A percentile compares a stretch with the other conserved stretches of the same genome.
phyloP scores from a whole-genome alignment of 129 eudicot species.

The Centrapalus pauciflorus region DNA sequence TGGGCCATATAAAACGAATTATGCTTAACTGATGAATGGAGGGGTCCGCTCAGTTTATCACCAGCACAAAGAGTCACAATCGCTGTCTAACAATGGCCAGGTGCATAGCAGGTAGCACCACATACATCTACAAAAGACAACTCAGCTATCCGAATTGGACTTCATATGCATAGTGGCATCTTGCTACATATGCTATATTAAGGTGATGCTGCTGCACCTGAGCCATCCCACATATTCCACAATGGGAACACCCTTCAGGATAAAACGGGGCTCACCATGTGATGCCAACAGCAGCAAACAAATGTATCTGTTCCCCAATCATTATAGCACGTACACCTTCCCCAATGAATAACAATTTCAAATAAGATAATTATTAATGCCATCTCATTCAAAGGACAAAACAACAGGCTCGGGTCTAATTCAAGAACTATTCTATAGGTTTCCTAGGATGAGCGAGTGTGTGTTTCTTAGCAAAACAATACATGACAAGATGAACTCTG shows the following conservation, averaged over 20 bases:
- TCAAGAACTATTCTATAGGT: neutral
- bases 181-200: constrained; percentile 22
- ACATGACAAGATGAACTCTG: neutral
- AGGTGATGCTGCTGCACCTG: constrained; percentile 26
- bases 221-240: constrained; percentile 21
- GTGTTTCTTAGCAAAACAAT: neutral
- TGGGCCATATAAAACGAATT: constrained; percentile 23
- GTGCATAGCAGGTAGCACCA: constrained; percentile 23
- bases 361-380: neutral
- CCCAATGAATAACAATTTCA: constrained; percentile 2
- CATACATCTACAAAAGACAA: constrained; percentile 24
- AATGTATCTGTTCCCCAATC: constrained; percentile 13
- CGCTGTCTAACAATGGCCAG: constrained; percentile 14
- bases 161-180: constrained; percentile 20
- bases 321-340: constrained; percentile 9
- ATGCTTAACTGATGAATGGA: constrained; percentile 14
- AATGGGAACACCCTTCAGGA: constrained; percentile 23
- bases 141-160: constrained; percentile 6
- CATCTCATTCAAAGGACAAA: neutral
- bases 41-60: constrained; percentile 31
- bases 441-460: neutral
- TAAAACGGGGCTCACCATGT: constrained; percentile 36
- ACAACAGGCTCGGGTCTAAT: neutral
- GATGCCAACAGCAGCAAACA: constrained; percentile 29
- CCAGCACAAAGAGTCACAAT: constrained; percentile 25